phyloP scores from a whole-genome alignment of 352 stramenopile species.

The Phytophthora constricta region DNA sequence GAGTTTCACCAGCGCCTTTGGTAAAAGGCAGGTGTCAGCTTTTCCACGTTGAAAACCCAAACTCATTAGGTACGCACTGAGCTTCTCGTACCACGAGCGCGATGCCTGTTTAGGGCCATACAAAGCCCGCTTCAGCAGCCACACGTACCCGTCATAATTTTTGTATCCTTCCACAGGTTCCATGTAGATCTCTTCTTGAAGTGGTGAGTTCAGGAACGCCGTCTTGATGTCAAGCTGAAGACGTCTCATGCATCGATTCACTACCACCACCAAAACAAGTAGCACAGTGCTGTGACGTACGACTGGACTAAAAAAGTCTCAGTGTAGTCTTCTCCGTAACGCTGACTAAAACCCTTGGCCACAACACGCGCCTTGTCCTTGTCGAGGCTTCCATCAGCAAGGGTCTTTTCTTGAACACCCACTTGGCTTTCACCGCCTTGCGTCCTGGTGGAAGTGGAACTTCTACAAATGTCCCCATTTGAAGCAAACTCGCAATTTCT shows the following conservation, averaged over 20 bases:
- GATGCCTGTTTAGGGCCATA: conserved; percentile 38
- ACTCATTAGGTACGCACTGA: conserved; percentile 13
- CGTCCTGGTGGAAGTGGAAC: neutral
- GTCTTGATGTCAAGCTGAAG: conserved; percentile 21
- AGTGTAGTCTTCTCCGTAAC: conserved; percentile 36
- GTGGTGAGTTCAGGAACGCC: conserved; percentile 9
- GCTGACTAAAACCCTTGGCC: conserved; percentile 6
- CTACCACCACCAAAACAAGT: conserved; percentile 11
- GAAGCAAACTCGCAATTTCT: neutral
- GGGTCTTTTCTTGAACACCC: neutral
- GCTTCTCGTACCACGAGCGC: conserved; percentile 27
- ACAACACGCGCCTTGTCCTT: conserved; percentile 45
- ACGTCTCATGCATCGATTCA: neutral
- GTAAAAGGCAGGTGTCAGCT: conserved; percentile 32
- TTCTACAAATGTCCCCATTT: neutral
- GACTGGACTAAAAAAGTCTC: conserved; percentile 39
- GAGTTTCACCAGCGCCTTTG: neutral
- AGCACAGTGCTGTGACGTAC: conserved; percentile 21
- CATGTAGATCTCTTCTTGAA: conserved; percentile 15
- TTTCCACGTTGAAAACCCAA: conserved; percentile 12
- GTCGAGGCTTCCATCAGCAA: conserved; percentile 26
- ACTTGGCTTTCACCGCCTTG: neutral
- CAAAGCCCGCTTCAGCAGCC: conserved; percentile 25
- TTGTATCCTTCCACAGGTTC: neutral
- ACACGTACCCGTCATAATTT: conserved; percentile 18